Conservation (phyloP, 164 flowering plant genomes). For the Kingdonia uniflora region DNA sequence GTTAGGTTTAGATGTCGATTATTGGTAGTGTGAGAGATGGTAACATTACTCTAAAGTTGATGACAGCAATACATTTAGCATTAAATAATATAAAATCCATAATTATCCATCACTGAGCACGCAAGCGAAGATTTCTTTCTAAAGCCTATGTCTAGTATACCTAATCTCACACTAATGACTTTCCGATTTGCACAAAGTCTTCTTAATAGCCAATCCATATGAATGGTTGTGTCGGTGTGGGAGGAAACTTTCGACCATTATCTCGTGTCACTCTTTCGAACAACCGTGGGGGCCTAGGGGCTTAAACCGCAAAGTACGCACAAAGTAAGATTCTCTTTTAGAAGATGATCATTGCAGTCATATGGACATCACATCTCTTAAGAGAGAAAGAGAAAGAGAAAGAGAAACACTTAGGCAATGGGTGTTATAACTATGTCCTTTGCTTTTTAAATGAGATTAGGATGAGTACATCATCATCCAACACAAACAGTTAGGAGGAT, state of each 20-base stretch:
- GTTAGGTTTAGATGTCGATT: background rate
- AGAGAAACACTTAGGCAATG: conserved; percentile 30
- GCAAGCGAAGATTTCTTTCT: conserved; percentile 16
- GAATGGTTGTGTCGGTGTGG: conserved; percentile 13
- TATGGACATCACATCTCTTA: conserved; percentile 18
- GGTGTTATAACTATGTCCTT: conserved; percentile 17
- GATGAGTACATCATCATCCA: conserved; percentile 24
- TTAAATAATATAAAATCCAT: background rate
- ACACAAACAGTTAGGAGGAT: conserved; percentile 21
- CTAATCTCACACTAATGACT: conserved; percentile 13
- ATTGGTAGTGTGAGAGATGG: background rate
- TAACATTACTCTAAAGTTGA: conserved; percentile 2
- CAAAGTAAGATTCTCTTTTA: conserved; percentile 27
- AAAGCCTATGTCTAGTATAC: conserved; percentile 8
- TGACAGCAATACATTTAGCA: background rate
- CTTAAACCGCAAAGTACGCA: conserved; percentile 39
- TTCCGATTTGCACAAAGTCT: conserved; percentile 9
- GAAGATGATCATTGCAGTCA: conserved; percentile 47
- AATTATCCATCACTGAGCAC: conserved; percentile 6
- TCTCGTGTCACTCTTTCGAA: conserved; percentile 47
- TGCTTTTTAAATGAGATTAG: conserved; percentile 17
- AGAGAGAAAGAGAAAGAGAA: too few species aligned
- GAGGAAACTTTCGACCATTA: conserved; percentile 49
- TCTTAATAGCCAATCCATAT: conserved; percentile 26
- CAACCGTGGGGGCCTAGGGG: conserved; percentile 26